phyloP scores from a whole-genome alignment of 345 rosid species.

The Sonneratia alba region DNA sequence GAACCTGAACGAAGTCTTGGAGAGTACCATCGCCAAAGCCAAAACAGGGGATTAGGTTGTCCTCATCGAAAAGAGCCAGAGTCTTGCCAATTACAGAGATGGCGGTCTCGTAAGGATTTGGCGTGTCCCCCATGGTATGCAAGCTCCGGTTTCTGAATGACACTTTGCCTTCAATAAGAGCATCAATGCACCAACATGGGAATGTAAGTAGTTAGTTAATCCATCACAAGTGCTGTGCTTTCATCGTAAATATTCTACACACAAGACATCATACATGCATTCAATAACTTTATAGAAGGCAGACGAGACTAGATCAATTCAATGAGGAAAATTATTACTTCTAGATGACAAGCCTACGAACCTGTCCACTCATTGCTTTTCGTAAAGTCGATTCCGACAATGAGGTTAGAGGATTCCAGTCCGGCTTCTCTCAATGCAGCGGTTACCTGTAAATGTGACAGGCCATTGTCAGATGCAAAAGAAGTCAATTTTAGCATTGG shows the following conservation, averaged over 20 bases:
- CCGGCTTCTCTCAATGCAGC: conserved; percentile 46
- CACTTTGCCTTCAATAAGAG: neutral
- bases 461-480: neutral
- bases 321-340: neutral
- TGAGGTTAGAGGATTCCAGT: conserved; percentile 82
- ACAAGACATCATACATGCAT: neutral
- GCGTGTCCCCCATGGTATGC: conserved; percentile 40
- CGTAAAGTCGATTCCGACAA: conserved; percentile 79
- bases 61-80: conserved; percentile 77
- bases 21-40: conserved; percentile 79
- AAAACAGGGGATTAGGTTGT: conserved; percentile 69
- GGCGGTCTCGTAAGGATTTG: conserved; percentile 80
- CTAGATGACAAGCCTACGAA: conserved; percentile 12
- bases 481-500: neutral
- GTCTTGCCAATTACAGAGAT: conserved; percentile 68
- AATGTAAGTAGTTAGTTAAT: too few relatives aligned
- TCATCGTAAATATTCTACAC: neutral
- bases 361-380: conserved; percentile 96
- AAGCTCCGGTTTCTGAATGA: conserved; percentile 26
- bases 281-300: neutral
- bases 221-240: too few relatives aligned
- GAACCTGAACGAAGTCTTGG: neutral
- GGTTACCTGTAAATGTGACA: neutral
- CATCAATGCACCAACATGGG: neutral
- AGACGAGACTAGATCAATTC: neutral